These are phyloP conservation scores for Phytophthora cryptogea DNA, from an alignment of 352 stramenopile species.

Conservation along the genomic window DNA sequence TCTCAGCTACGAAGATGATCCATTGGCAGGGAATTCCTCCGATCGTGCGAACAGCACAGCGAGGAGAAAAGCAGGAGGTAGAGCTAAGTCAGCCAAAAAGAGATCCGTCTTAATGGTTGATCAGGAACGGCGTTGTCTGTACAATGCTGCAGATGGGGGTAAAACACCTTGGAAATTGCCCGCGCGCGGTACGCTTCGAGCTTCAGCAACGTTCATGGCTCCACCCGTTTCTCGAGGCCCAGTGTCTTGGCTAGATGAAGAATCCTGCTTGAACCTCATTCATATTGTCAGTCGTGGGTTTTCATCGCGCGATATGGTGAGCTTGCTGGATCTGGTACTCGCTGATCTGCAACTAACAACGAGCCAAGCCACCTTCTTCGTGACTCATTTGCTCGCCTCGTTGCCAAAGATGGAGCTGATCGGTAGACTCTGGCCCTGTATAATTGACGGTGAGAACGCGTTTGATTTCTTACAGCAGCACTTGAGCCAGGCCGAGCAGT, in stretches of 20 bases:
- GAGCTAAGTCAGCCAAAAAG: constrained; percentile 32
- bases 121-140: constrained; percentile 32
- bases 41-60: constrained; percentile 5
- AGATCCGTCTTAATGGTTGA: constrained; percentile 36
- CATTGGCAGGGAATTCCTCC: not conserved
- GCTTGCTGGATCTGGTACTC: constrained; percentile 51
- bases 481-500: constrained; percentile 47
- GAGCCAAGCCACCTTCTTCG: constrained; percentile 43
- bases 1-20: constrained; percentile 44
- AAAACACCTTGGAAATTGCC: constrained; percentile 46
- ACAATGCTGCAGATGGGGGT: constrained; percentile 29
- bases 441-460: constrained; percentile 53
- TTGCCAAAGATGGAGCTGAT: constrained; percentile 64
- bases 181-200: constrained; percentile 41
- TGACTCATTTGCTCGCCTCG: constrained; percentile 35
- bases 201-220: constrained; percentile 48
- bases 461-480: constrained; percentile 60
- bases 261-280: constrained; percentile 46
- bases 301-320: constrained; percentile 53
- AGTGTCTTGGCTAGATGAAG: constrained; percentile 32
- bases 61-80: constrained; percentile 11
- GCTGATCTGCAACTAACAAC: constrained; percentile 60
- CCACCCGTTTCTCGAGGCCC: constrained; percentile 33
- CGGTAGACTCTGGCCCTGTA: constrained; percentile 54
- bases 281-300: constrained; percentile 52